phyloP scores from a whole-genome alignment of 441 rosid species.

The Erysimum cheiri region DNA sequence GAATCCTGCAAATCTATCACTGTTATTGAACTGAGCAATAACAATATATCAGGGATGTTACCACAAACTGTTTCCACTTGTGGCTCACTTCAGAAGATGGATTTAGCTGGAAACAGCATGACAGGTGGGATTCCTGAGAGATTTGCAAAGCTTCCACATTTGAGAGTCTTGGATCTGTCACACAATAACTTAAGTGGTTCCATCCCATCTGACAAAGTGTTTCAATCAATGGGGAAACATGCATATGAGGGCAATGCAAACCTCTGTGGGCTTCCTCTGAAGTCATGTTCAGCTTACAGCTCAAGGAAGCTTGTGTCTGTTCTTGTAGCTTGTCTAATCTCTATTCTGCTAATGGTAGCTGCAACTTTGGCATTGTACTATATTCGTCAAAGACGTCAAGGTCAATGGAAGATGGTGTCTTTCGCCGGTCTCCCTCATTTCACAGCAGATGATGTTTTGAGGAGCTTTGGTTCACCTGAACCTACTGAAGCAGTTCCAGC shows the following conservation, averaged over 20 bases:
- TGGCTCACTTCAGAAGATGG: constrained; percentile 54
- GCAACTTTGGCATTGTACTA: constrained; percentile 59
- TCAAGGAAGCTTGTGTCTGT: constrained; percentile 59
- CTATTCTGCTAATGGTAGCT: constrained; percentile 51
- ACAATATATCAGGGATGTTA: constrained; percentile 61
- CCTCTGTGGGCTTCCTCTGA: constrained; percentile 84
- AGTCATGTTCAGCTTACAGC: constrained; percentile 69
- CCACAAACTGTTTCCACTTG: constrained; percentile 67
- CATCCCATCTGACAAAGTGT: constrained; percentile 59
- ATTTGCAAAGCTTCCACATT: constrained; percentile 59
- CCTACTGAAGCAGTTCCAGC: constrained; percentile 50
- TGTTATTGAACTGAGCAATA: constrained; percentile 65
- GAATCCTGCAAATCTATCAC: constrained; percentile 63
- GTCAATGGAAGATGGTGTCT: constrained; percentile 82
- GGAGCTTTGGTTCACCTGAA: constrained; percentile 61
- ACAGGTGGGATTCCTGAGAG: constrained; percentile 63
- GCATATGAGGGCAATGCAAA: constrained; percentile 73
- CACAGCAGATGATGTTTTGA: constrained; percentile 75
- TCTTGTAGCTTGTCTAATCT: constrained; percentile 59
- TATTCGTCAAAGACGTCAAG: constrained; percentile 54
- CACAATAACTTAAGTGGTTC: constrained; percentile 69
- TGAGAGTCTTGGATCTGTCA: constrained; percentile 69
- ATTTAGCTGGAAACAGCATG: constrained; percentile 61
- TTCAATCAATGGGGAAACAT: constrained; percentile 66
- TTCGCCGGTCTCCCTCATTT: constrained; percentile 77